These are phyloP conservation scores for Trichocladium uniseriatum DNA, from an alignment of 495 filamentous ascomycete species.

Conservation along the genomic window DNA sequence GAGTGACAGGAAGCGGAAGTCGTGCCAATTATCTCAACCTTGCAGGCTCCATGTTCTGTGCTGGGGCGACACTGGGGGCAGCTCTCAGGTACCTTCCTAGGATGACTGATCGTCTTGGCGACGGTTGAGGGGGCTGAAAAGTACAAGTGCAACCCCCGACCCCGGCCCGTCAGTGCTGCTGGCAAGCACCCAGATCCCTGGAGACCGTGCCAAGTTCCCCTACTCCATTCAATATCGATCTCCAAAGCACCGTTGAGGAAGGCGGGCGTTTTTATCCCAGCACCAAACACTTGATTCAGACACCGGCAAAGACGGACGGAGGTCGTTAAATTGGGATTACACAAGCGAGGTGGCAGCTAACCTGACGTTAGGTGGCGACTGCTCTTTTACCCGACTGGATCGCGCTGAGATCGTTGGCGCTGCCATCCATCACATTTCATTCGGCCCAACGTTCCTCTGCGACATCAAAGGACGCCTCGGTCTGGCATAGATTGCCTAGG, in stretches of 20 bases:
- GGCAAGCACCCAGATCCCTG: conserved; percentile 16
- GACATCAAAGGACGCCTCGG: too few species aligned
- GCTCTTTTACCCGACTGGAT: conserved; percentile 12
- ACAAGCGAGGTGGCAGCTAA: background rate
- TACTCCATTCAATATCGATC: conserved; percentile 1
- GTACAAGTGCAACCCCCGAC: background rate
- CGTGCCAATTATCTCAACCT: conserved; percentile 8
- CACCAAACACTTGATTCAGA: background rate
- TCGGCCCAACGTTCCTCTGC: conserved; percentile 2
- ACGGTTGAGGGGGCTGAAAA: conserved; percentile 17
- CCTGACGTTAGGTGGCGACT: background rate
- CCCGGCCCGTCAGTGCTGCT: background rate
- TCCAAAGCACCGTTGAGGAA: background rate
- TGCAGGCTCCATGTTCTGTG: too few species aligned
- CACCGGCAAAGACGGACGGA: background rate
- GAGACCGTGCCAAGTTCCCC: conserved; percentile 5
- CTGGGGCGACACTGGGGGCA: too few species aligned
- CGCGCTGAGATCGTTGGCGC: background rate
- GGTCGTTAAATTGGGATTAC: too few species aligned
- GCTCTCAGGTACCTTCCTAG: background rate
- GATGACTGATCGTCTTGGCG: background rate
- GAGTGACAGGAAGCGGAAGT: conserved; percentile 12
- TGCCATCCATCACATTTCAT: conserved; percentile 9
- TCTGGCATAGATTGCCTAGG: conserved; percentile 3
- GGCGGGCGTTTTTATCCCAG: background rate